Evolutionary conservation across 2,329 filamentous ascomycete genomes (phyloP).

Genomic region (Arthrobotrys megalospora): DNA sequence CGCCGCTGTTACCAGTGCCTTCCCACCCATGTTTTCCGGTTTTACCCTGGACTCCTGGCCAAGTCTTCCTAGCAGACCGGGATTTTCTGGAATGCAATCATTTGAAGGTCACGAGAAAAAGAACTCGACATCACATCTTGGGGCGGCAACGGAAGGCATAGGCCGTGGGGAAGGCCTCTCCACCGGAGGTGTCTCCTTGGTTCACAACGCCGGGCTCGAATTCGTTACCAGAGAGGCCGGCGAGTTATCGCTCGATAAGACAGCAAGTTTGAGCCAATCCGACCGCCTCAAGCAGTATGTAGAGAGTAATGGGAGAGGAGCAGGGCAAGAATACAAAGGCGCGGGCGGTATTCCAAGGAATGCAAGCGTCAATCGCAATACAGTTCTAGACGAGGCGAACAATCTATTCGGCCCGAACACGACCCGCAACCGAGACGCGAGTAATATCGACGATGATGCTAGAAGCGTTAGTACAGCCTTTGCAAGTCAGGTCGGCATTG

Average conservation of each 20-base stretch:
- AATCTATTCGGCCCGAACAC: constrained; percentile 78
- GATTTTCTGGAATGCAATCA: constrained; percentile 75
- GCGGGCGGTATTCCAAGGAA: constrained; percentile 69
- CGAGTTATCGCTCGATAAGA: constrained; percentile 69
- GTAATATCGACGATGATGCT: constrained; percentile 86
- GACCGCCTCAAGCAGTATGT: constrained; percentile 96
- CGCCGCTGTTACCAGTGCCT: constrained; percentile 85
- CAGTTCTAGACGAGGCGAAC: constrained; percentile 66
- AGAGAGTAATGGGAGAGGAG: constrained; percentile 80
- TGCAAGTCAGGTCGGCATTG: constrained; percentile 86
- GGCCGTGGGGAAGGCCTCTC: constrained; percentile 44
- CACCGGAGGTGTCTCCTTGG: constrained; percentile 49
- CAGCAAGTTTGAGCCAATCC: constrained; percentile 82
- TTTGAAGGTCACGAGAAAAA: constrained; percentile 57
- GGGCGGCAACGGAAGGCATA: constrained; percentile 15
- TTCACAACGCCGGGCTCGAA: constrained; percentile 49
- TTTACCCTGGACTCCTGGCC: constrained; percentile 92
- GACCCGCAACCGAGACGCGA: constrained; percentile 65
- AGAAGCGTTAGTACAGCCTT: constrained; percentile 97
- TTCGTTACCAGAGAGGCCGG: constrained; percentile 68
- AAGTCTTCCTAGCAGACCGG: constrained; percentile 77
- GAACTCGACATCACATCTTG: constrained; percentile 15
- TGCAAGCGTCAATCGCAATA: constrained; percentile 24
- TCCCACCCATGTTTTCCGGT: constrained; percentile 94
- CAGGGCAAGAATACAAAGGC: constrained; percentile 71